Base-by-base conservation (phyloP, 345 rosid species). In the Pistacia integerrima region DNA sequence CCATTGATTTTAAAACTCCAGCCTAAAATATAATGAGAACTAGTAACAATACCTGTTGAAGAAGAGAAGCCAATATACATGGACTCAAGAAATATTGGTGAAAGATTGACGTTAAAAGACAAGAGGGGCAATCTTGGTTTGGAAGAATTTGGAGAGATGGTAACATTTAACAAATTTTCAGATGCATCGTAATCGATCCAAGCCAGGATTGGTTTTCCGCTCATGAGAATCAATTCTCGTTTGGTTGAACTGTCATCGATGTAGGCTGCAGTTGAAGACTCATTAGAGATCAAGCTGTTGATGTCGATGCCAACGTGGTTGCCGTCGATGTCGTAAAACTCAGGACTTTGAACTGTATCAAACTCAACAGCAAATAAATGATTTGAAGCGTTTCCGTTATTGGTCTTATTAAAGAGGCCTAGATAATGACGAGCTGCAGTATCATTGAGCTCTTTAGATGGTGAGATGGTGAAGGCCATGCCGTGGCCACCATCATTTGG, bases 281-380 rank as follows among this genome's bases (percentile, higher is more conserved):
- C 35, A 3, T 48, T 12, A 6, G 97, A 92, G 11, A 0, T 9
- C 38, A 89, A 66, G 22, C 82, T 76, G 33, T 85, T 88, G 64
- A 92, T 52, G 70, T 91, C 90, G 5, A 89, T 80, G 9, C 90
- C 91, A 5, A 90, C 90, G 35, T 88, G 97, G 16, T 92, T 89
- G 44, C 66, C 82, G 20, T 87, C 48, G 13, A 79, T 82, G 72
- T 89, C 93, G 0, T 62, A 52, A 38, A 86, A 82, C 66, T 92
- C 93, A 8, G 51, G 80, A 67, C 71, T 85, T 0, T 13, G 25
- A 9, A 85, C 78, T 0, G 92, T 85, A 41, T 41, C 44, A 41
- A 41, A 41, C 44, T 41, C 44, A 11, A 88, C 79, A 0, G 87
- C 88, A 2, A 90, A 69, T 25, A 92, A 76, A 11, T 81, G 90